Evolutionary conservation across 176 grass and related monocot genomes (phyloP).

Genomic region (Oryza rufipogon): DNA sequence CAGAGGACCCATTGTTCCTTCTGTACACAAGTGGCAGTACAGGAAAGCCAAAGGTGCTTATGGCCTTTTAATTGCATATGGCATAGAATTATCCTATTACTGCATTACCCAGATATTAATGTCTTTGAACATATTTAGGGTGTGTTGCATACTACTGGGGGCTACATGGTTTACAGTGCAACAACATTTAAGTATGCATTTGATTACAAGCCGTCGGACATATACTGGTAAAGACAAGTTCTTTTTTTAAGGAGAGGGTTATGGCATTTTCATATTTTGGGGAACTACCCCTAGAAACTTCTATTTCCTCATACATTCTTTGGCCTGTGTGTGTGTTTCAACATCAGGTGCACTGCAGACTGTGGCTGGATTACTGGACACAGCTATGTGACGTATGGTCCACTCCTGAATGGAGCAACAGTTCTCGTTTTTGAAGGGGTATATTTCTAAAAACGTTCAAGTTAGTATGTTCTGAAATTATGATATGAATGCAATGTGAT

Average conservation of each 20-base stretch:
- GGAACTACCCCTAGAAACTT: constrained; percentile 19
- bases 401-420: constrained; percentile 84
- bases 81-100: constrained; percentile 11
- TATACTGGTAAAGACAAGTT: constrained; percentile 81
- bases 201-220: constrained; percentile 87
- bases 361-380: constrained; percentile 94
- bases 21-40: constrained; percentile 99
- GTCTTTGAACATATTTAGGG: constrained; percentile 55
- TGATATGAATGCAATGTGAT: constrained; percentile 4
- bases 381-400: constrained; percentile 85
- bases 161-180: constrained; percentile 96
- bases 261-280: constrained; percentile 22
- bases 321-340: constrained; percentile 30
- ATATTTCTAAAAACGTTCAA: constrained; percentile 39
- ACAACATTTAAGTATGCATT: constrained; percentile 99
- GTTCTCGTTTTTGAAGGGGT: constrained; percentile 87
- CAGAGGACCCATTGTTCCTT: constrained; percentile 98
- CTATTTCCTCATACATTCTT: constrained; percentile 12
- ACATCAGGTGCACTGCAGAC: constrained; percentile 82
- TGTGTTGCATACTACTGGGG: constrained; percentile 95
- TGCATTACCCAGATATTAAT: constrained; percentile 34
- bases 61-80: constrained; percentile 24
- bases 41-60: constrained; percentile 87
- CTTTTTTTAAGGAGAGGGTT: constrained; percentile 15
- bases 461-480: constrained; percentile 2